A percentile compares a stretch with the other conserved stretches of the same genome.
phyloP scores from a whole-genome alignment of 257 asterid species.

The Nicotiana knightiana region DNA sequence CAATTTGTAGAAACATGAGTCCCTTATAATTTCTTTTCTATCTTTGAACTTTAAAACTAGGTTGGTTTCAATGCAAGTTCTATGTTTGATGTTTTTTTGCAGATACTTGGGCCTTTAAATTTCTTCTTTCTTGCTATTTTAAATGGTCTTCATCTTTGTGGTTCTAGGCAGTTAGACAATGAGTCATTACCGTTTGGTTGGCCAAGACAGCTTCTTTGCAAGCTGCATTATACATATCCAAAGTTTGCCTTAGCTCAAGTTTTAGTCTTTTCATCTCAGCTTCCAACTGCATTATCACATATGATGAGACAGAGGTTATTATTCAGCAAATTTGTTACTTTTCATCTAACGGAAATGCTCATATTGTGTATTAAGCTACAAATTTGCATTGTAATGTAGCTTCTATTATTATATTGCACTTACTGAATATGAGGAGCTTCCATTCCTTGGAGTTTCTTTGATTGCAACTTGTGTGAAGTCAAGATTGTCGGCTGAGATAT shows the following conservation, averaged over 20 bases:
- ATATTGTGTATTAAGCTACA: neutral
- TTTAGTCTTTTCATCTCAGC: conserved; percentile 44
- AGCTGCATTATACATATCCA: conserved; percentile 67
- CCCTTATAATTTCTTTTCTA: neutral
- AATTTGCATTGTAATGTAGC: neutral
- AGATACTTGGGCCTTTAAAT: neutral
- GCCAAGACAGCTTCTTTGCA: conserved; percentile 72
- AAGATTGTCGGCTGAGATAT: conserved; percentile 22
- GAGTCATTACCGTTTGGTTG: conserved; percentile 44
- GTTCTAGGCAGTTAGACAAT: neutral
- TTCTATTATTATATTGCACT: conserved; percentile 15
- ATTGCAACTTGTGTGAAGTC: conserved; percentile 12
- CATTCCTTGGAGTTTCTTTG: conserved; percentile 16
- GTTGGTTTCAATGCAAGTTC: neutral
- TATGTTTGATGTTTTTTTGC: neutral
- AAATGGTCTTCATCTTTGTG: neutral
- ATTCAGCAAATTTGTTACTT: neutral
- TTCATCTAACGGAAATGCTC: neutral
- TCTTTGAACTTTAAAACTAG: neutral
- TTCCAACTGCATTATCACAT: conserved; percentile 25
- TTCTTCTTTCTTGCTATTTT: neutral
- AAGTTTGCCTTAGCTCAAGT: conserved; percentile 61
- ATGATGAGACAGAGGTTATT: neutral
- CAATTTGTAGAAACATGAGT: neutral
- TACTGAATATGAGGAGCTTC: conserved; percentile 27